Evolutionary conservation across 208 protist species (phyloP), one percentile per base, ranked within the genome.

Genomic region (Strigomonas oncopelti): DNA sequence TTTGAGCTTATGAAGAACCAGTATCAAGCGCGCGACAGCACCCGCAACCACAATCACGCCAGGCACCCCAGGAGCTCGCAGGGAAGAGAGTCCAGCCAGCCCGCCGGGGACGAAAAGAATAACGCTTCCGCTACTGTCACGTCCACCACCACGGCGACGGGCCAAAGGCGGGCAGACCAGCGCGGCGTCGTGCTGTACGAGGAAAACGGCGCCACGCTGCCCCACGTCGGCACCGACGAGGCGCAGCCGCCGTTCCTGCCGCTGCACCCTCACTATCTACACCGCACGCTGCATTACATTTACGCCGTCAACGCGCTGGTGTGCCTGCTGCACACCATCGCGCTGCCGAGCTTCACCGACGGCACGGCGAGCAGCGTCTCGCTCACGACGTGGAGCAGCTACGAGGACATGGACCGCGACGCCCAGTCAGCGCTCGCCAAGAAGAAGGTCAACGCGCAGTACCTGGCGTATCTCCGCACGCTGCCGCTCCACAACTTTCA

Each of bases 401-500:
- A 48, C 42, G 42, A 48, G 42, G 42, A 48, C 42, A 48, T 48
- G 42, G 42, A 3, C 42, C 42, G 42, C 42, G 42, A 48, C 42
- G 3, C 34, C 3, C 34, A 38, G 34, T 38, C 34, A 13, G 34
- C 34, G 34, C 7, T 38, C 34, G 42, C 42, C 13, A 48, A 48
- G 42, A 48, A 20, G 42, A 48, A 48, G 16, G 42, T 20, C 9
- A 48, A 48, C 16, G 42, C 42, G 16, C 52, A 31, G 24, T 64
- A 48, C 36, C 60, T 46, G n/a, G 36, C 16, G 5, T 25, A 45
- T 18, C 28, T 64, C 24, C 20, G 34, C 28, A 1, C 8, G 34
- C 60, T 64, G 20, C 60, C 60, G 34, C 60, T 64, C 38, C 9
- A 25, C 16, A 38, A 64, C 29, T 52, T 64, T 5, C 22, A 54